Base-by-base conservation (phyloP, 768 basidiomycete species). In the Dentipellis fragilis region DNA sequence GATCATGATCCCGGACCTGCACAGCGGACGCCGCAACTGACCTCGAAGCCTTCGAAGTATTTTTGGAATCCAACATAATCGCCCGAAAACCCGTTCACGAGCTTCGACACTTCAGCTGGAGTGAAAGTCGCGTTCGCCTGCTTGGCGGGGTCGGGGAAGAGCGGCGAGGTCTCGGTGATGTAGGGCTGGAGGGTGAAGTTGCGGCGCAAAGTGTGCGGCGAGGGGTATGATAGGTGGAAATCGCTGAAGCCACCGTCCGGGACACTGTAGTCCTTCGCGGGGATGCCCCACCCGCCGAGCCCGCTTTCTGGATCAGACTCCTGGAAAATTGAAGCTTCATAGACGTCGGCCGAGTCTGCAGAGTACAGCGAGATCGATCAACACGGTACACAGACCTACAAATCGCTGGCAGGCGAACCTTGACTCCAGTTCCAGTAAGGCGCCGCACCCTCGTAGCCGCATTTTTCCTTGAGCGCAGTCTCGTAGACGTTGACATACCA, bases 181-280 rank as follows among this genome's bases (percentile, higher is more conserved):
- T 54, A 71, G n/a, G 72, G 71, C 53, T 64, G 65, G 9, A 68
- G 64, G 1, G 67, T 68, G 62, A 64, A 73, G 50, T 67, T 68
- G 9, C 71, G 64, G 17, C 71, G 67, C 29, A 71, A 21, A 22
- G 49, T 60, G 58, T 72, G 70, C 35, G 67, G 65, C 17, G 59
- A 58, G 12, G 71, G 71, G 47, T 72, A 72, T 10, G 69, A 58
- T 11, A 68, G 57, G 11, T 56, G 51, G 52, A 68, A 56, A 34
- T 55, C 51, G 12, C 61, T 61, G 58, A 71, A 68, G 4, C 59
- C 70, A 39, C 70, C 71, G 48, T 65, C 59, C 8, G 60, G 55
- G 3, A 68, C 64, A 29, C 51, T 54, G 54, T 58, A 54, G 51
- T 68, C 63, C 10, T 57, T 49, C 4, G 55, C 46, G 10, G 61